These are phyloP conservation scores for Rhynchosporium agropyri DNA, from an alignment of 2,329 filamentous ascomycete genomes.

Conservation along the genomic window DNA sequence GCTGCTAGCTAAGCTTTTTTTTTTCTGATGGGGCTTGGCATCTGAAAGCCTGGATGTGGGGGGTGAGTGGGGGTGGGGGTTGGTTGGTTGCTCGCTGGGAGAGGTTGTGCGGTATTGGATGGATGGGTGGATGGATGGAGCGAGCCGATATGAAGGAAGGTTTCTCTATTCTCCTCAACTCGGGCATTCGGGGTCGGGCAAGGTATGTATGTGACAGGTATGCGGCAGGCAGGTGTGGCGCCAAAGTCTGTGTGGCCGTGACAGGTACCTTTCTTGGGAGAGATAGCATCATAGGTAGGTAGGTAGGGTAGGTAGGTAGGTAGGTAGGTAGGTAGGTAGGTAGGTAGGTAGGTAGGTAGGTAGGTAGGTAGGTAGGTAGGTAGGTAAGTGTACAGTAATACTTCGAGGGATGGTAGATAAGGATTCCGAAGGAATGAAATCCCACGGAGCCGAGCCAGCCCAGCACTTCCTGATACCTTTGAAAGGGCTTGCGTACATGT, in stretches of 20 bases:
- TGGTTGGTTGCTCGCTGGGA: neutral
- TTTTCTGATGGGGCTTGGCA: conserved; percentile 12
- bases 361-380: neutral
- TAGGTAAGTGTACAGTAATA: neutral
- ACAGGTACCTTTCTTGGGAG: neutral
- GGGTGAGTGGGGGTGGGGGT: neutral
- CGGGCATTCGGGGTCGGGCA: neutral
- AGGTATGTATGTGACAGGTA: neutral
- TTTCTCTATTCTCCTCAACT: no score
- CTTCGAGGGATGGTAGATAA: neutral
- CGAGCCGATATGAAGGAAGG: neutral
- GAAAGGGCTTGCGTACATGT: neutral
- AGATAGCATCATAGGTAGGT: no score
- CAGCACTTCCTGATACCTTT: conserved; percentile 8
- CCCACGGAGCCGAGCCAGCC: neutral
- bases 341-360: no score
- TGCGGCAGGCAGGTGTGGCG: neutral
- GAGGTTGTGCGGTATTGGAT: neutral
- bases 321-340: no score
- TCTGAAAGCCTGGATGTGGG: neutral
- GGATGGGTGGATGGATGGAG: neutral
- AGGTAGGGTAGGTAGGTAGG: no score
- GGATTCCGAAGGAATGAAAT: neutral
- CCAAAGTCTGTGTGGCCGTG: neutral
- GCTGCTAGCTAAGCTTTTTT: neutral